Conservation (phyloP, 176 grass and related monocot species). For the Areca catechu region DNA sequence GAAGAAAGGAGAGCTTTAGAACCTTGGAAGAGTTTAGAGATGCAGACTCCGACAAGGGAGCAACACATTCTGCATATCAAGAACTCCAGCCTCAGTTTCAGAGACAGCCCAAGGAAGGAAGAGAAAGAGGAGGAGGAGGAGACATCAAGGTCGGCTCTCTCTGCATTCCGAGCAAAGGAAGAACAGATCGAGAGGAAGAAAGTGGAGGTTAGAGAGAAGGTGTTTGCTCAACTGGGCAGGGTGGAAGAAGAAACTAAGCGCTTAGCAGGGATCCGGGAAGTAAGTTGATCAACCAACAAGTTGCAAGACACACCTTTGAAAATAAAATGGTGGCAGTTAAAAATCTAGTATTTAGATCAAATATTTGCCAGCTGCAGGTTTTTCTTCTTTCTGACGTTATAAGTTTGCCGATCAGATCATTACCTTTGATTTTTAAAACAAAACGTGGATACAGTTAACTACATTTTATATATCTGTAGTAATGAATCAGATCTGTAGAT, state of each 20-base stretch:
- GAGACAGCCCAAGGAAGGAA: conserved; percentile 6
- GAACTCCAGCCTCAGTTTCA: conserved; percentile 16
- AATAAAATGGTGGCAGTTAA: too few species aligned
- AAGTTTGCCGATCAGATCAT: too few species aligned
- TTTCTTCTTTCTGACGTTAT: too few species aligned
- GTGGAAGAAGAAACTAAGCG: conserved; percentile 91
- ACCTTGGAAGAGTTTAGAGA: conserved; percentile 16
- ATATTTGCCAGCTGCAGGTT: too few species aligned
- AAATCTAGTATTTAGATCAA: too few species aligned
- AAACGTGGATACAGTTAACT: too few species aligned
- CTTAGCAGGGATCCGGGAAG: conserved; percentile 65
- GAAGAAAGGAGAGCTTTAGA: conserved; percentile 1
- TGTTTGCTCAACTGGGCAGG: conserved; percentile 78
- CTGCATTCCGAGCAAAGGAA: conserved; percentile 84
- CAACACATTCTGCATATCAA: conserved; percentile 7
- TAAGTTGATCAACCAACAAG: conserved; percentile 4
- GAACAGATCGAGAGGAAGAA: conserved; percentile 87
- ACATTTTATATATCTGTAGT: too few species aligned
- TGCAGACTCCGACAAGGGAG: conserved; percentile 37
- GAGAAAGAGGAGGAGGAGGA: conserved; percentile 42
- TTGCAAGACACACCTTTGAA: too few species aligned
- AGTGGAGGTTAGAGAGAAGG: conserved; percentile 74
- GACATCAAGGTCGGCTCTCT: conserved; percentile 60
- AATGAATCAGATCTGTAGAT: too few species aligned
- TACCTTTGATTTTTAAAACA: too few species aligned